Conservation (phyloP, 129 eudicot genomes). For the Daucus carota region DH1_v3.0 NC_030383.2:40906001-40906500, state of each 20-base stretch:
- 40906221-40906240: background rate
- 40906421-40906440: background rate
- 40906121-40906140: background rate
- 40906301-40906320: background rate
- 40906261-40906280: background rate
- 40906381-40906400: background rate
- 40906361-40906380: background rate
- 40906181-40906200: background rate
- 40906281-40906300: background rate
- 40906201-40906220: background rate
- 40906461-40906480: no score
- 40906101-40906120: background rate
- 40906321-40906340: background rate
- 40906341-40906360: no score
- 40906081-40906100: background rate
- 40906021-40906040: conserved; percentile 76
- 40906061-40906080: background rate
- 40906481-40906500: no score
- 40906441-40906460: no score
- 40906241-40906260: background rate
- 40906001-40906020: conserved; percentile 81
- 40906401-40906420: background rate
- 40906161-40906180: background rate
- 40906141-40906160: background rate
- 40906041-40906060: conserved; percentile 43